These are phyloP conservation scores for Penicillium parvum DNA, from an alignment of 495 filamentous ascomycete genomes.

Conservation along the genomic window DNA sequence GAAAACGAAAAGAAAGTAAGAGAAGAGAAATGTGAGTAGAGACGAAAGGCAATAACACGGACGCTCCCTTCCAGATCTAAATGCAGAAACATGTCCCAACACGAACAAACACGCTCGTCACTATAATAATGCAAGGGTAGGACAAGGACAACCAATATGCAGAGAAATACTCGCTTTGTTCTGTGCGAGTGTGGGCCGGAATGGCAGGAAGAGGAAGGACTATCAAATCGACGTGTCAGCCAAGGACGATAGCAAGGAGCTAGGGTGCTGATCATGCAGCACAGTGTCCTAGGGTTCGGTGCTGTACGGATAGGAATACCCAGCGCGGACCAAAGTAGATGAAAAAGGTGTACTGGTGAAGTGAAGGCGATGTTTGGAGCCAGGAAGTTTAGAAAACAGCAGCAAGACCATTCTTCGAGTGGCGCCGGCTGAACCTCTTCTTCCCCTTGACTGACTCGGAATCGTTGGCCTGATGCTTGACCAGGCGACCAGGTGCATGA, in stretches of 20 bases:
- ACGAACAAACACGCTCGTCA: constrained; percentile 37
- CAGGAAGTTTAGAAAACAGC: constrained; percentile 59
- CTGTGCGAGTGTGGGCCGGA: constrained; percentile 1
- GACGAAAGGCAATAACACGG: constrained; percentile 27
- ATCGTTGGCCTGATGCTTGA: constrained; percentile 46
- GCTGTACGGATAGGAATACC: background rate
- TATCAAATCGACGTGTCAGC: background rate
- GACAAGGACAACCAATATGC: constrained; percentile 19
- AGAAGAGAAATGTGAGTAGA: constrained; percentile 13
- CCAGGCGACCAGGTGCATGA: constrained; percentile 37
- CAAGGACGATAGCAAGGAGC: background rate
- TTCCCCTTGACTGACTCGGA: constrained; percentile 56
- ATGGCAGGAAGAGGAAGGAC: background rate
- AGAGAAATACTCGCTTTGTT: constrained; percentile 16
- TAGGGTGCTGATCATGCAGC: background rate
- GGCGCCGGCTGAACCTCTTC: constrained; percentile 83
- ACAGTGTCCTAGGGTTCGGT: background rate
- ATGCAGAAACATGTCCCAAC: constrained; percentile 34
- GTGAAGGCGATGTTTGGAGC: constrained; percentile 1
- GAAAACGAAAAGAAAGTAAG: constrained; percentile 8
- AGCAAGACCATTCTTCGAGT: constrained; percentile 84
- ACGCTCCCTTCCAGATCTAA: constrained; percentile 40
- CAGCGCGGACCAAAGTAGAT: background rate
- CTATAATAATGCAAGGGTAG: constrained; percentile 38
- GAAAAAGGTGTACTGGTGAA: background rate